Percentiles rank a stretch among this genome's conserved stretches.
phyloP scores from a whole-genome alignment of 2,329 filamentous ascomycete species.

The Arthrobotrys iridis region DNA sequence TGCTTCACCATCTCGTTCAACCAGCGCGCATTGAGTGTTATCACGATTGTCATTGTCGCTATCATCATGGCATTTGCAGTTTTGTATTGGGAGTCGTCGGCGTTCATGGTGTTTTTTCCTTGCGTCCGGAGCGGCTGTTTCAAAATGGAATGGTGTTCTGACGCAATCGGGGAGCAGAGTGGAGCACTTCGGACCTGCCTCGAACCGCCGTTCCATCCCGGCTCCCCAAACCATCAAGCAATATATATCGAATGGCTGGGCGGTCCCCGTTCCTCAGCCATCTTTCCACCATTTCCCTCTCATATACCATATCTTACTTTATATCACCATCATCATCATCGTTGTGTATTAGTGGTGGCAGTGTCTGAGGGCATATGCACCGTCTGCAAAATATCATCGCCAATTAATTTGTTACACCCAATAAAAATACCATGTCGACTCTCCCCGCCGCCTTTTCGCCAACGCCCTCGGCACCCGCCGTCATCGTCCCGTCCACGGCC shows the following conservation, averaged over 20 bases:
- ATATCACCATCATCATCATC: neutral
- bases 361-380: neutral
- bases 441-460: constrained; percentile 69
- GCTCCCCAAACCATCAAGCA: constrained; percentile 25
- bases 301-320: neutral
- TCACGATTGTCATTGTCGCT: neutral
- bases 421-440: constrained; percentile 65
- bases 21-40: neutral
- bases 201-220: constrained; percentile 29
- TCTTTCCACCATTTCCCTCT: constrained; percentile 5
- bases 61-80: neutral
- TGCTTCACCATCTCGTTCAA: neutral
- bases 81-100: neutral
- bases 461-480: constrained; percentile 68
- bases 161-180: too few species aligned
- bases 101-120: neutral
- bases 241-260: constrained; percentile 41
- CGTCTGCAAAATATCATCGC: neutral
- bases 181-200: constrained; percentile 41
- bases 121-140: constrained; percentile 27
- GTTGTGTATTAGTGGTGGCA: neutral
- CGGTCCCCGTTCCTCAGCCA: too few species aligned
- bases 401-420: neutral
- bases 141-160: too few species aligned
- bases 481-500: constrained; percentile 75